phyloP scores from a whole-genome alignment of 2,329 filamentous ascomycete species.

The Akanthomyces lecanii region DNA sequence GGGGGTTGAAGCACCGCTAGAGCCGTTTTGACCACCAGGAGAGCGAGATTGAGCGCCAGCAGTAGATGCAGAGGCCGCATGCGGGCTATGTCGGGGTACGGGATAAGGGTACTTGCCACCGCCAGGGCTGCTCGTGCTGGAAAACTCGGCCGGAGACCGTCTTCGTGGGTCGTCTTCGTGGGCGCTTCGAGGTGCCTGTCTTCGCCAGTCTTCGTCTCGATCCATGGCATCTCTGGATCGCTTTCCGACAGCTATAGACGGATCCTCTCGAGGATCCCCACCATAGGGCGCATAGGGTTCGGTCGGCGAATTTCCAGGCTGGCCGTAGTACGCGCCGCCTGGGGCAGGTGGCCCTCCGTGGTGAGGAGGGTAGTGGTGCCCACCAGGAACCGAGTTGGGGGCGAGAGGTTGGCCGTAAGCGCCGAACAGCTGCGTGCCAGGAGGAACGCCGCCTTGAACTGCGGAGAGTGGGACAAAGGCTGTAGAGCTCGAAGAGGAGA shows the following conservation, averaged over 20 bases:
- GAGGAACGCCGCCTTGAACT: slow-evolving; percentile 53
- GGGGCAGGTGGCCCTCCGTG: slow-evolving; percentile 30
- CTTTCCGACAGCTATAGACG: slow-evolving; percentile 29
- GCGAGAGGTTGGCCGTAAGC: slow-evolving; percentile 54
- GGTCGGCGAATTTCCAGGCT: slow-evolving; percentile 41
- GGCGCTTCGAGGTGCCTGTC: slow-evolving; percentile 41
- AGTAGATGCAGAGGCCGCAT: slow-evolving; percentile 17
- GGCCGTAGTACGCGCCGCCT: slow-evolving; percentile 37
- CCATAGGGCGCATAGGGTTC: slow-evolving; percentile 39
- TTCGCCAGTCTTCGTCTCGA: slow-evolving; percentile 38
- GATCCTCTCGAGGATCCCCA: slow-evolving; percentile 33
- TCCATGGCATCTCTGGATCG: slow-evolving; percentile 37
- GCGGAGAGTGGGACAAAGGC: slow-evolving; percentile 58
- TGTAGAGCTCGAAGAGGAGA: slow-evolving; percentile 51
- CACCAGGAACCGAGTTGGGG: slow-evolving; percentile 21
- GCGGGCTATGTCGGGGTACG: slow-evolving; percentile 35
- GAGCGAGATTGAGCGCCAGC: slow-evolving; percentile 33
- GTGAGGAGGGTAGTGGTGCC: slow-evolving; percentile 20
- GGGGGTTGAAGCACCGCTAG: slow-evolving; percentile 34
- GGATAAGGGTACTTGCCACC: slow-evolving; percentile 38
- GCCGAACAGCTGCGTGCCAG: slow-evolving; percentile 53
- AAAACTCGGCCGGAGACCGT: slow-evolving; percentile 48
- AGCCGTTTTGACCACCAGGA: slow-evolving; percentile 31
- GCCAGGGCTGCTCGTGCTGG: slow-evolving; percentile 44
- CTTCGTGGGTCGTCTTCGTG: slow-evolving; percentile 47